These are phyloP conservation scores for Suhomyces choctaworum DNA, from an alignment of 1,139 yeast genomes.

Conservation along the genomic window DNA sequence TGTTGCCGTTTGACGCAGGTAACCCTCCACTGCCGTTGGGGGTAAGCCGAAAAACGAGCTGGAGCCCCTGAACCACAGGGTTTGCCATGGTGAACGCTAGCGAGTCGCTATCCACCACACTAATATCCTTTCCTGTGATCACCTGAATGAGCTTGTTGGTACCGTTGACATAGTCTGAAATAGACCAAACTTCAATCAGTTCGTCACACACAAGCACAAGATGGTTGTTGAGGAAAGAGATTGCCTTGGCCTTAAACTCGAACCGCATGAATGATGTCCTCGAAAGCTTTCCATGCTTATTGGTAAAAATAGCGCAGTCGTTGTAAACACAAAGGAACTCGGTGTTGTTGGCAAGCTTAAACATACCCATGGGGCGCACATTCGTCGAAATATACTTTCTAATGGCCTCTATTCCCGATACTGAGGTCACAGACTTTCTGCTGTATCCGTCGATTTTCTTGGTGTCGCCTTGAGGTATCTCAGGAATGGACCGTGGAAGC, in stretches of 20 bases:
- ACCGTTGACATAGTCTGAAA: slow-evolving; percentile 52
- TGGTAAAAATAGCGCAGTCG: slow-evolving; percentile 70
- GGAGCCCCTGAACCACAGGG: slow-evolving; percentile 66
- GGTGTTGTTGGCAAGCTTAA: slow-evolving; percentile 52
- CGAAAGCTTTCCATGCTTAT: slow-evolving; percentile 63
- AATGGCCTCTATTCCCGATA: slow-evolving; percentile 32
- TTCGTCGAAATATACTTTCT: slow-evolving; percentile 36
- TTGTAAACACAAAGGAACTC: slow-evolving; percentile 66
- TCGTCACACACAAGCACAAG: slow-evolving; percentile 67
- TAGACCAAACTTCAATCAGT: slow-evolving; percentile 66
- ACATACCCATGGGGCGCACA: slow-evolving; percentile 61
- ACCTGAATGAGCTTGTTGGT: slow-evolving; percentile 66
- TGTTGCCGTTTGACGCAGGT: too few relatives aligned
- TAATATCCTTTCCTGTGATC: slow-evolving; percentile 67
- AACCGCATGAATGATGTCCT: slow-evolving; percentile 59
- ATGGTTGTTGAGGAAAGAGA: slow-evolving; percentile 58
- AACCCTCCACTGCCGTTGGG: slow-evolving; percentile 3
- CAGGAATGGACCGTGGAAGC: slow-evolving; percentile 58
- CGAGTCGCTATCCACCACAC: slow-evolving; percentile 44
- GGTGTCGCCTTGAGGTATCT: slow-evolving; percentile 30
- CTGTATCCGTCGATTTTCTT: slow-evolving; percentile 37
- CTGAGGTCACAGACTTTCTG: slow-evolving; percentile 20
- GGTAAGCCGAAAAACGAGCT: slow-evolving; percentile 43
- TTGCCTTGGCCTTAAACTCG: slow-evolving; percentile 59
- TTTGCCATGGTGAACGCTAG: slow-evolving; percentile 65